Evolutionary conservation across 2,329 filamentous ascomycete species (phyloP).

Genomic region (Geosmithia putterillii): DNA sequence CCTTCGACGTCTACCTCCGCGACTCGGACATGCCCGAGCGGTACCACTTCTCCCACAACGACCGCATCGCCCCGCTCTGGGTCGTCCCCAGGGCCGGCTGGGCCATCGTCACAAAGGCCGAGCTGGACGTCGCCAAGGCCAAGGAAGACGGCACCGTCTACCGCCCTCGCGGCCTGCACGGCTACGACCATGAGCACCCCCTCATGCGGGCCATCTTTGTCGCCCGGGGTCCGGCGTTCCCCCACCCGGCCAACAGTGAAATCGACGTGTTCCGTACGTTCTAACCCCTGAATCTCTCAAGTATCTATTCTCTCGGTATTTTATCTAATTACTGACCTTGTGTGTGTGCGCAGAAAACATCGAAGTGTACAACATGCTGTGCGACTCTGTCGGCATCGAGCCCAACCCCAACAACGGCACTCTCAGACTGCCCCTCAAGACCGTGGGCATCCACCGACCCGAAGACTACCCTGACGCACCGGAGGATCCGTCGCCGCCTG

Average conservation of each 20-base stretch:
- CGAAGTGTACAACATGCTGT: conserved; percentile 90
- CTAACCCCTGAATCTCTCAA: not conserved
- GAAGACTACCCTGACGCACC: conserved; percentile 36
- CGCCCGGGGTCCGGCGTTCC: conserved; percentile 83
- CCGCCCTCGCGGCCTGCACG: conserved; percentile 74
- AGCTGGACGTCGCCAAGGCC: conserved; percentile 61
- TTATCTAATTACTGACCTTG: not conserved
- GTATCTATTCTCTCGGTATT: not conserved
- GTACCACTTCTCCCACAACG: conserved; percentile 82
- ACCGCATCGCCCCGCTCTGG: conserved; percentile 90
- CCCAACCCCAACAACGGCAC: conserved; percentile 83
- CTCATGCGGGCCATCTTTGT: conserved; percentile 95
- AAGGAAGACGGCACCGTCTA: conserved; percentile 55
- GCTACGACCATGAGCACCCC: conserved; percentile 89
- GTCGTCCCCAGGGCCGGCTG: conserved; percentile 85
- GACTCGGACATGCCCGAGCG: conserved; percentile 82
- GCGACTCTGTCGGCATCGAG: conserved; percentile 66
- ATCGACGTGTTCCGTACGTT: conserved; percentile 75
- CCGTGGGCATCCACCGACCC: conserved; percentile 48
- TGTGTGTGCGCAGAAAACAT: conserved; percentile 59
- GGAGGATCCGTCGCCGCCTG: conserved; percentile 9
- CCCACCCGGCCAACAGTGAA: conserved; percentile 68
- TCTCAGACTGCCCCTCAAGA: conserved; percentile 55
- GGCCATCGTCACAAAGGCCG: conserved; percentile 72
- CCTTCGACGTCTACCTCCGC: conserved; percentile 77